Conservation (phyloP, 108 stramenopile genomes). For the Parietichytrium sp. region DNA sequence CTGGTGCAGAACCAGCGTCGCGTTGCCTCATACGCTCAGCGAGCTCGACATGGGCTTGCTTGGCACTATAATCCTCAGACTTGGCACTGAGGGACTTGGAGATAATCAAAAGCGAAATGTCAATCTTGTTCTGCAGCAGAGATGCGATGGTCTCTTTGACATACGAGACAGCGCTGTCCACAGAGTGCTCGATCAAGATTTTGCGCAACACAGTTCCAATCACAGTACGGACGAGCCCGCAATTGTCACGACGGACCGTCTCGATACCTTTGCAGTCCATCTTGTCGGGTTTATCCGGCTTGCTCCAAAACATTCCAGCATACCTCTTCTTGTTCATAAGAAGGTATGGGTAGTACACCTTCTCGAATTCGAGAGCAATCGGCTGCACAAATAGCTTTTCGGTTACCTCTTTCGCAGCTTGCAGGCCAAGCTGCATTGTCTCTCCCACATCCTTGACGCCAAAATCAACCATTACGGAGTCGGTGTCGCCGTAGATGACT, state of each 20-base stretch:
- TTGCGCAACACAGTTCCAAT: conserved; percentile 94
- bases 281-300: conserved; percentile 91
- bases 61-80: conserved; percentile 91
- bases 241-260: conserved; percentile 98
- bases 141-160: conserved; percentile 87
- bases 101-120: conserved; percentile 94
- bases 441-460: conserved; percentile 84
- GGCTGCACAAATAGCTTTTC: conserved; percentile 85
- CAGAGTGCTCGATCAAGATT: conserved; percentile 89
- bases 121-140: conserved; percentile 96
- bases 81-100: conserved; percentile 92
- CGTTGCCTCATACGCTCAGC: conserved; percentile 95
- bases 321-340: conserved; percentile 99
- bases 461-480: conserved; percentile 99
- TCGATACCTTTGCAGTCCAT: conserved; percentile 98
- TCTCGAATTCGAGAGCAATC: conserved; percentile 86
- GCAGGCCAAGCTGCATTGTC: conserved; percentile 86
- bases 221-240: conserved; percentile 89
- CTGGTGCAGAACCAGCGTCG: conserved; percentile 92
- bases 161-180: conserved; percentile 81
- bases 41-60: conserved; percentile 96
- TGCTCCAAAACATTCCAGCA: conserved; percentile 96
- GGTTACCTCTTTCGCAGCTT: conserved; percentile 90
- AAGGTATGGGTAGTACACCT: conserved; percentile 97
- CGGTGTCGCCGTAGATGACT: conserved; percentile 97